These are phyloP conservation scores for Yamadazyma sp. DNA, from an alignment of 805 yeast genomes.

Conservation along the genomic window DNA sequence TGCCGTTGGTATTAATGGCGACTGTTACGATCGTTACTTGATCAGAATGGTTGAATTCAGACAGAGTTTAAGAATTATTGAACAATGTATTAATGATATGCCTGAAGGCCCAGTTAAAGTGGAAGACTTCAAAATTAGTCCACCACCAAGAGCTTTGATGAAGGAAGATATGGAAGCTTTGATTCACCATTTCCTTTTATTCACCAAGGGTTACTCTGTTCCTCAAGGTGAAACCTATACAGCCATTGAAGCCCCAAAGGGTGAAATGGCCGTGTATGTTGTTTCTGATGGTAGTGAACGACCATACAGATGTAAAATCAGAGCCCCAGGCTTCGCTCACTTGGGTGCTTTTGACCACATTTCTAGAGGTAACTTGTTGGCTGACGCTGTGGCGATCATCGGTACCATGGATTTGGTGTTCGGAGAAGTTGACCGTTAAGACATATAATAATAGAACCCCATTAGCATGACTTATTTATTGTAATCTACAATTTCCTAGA, in stretches of 20 bases:
- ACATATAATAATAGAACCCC: slow-evolving; percentile 1
- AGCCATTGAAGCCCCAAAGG: slow-evolving; percentile 92
- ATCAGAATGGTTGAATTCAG: slow-evolving; percentile 90
- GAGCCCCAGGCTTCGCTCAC: slow-evolving; percentile 94
- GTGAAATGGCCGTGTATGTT: slow-evolving; percentile 89
- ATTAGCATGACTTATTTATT: slow-evolving; percentile 5
- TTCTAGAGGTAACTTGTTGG: slow-evolving; percentile 81
- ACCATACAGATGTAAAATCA: slow-evolving; percentile 88
- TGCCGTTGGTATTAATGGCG: slow-evolving; percentile 85
- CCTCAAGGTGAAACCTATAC: slow-evolving; percentile 92
- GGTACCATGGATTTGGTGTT: slow-evolving; percentile 95
- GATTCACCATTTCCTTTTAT: slow-evolving; percentile 84
- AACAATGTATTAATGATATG: slow-evolving; percentile 88
- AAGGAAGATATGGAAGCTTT: slow-evolving; percentile 92
- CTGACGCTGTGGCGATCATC: slow-evolving; percentile 90
- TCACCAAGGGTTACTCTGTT: slow-evolving; percentile 85
- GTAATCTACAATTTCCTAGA: slow-evolving; percentile 8
- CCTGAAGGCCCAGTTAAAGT: slow-evolving; percentile 91
- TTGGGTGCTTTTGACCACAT: slow-evolving; percentile 86
- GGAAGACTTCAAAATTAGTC: slow-evolving; percentile 82
- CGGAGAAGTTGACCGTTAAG: slow-evolving; percentile 88
- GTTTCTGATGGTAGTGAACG: slow-evolving; percentile 88
- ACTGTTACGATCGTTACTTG: slow-evolving; percentile 87
- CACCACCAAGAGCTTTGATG: slow-evolving; percentile 81
- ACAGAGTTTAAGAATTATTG: slow-evolving; percentile 84